These are phyloP conservation scores for Diaporthe sp. DNA, from an alignment of 2,329 filamentous ascomycete genomes.

Conservation along the genomic window DNA sequence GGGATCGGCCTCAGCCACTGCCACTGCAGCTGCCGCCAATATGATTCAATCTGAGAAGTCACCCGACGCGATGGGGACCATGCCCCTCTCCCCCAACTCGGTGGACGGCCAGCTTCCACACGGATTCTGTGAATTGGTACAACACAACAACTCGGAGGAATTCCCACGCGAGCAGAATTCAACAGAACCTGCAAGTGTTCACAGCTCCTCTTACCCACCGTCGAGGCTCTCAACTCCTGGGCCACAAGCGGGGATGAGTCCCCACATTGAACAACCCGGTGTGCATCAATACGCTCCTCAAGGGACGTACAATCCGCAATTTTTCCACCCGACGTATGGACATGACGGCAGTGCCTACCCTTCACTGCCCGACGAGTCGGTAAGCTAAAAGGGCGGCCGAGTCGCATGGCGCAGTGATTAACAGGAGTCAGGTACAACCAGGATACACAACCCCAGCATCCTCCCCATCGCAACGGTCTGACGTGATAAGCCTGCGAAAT, in stretches of 20 bases:
- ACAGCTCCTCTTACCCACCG: slow-evolving; percentile 48
- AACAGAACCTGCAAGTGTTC: slow-evolving; percentile 40
- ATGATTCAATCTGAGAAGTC: slow-evolving; percentile 29
- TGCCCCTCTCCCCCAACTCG: slow-evolving; percentile 58
- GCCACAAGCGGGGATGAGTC: slow-evolving; percentile 42
- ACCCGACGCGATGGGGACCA: slow-evolving; percentile 48
- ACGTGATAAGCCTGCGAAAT: slow-evolving; percentile 51
- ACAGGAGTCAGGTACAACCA: slow-evolving; percentile 40
- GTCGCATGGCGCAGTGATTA: neutral
- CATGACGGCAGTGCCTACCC: slow-evolving; percentile 38
- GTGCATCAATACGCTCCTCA: slow-evolving; percentile 41
- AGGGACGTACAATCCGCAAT: slow-evolving; percentile 17
- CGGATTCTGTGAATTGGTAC: slow-evolving; percentile 54
- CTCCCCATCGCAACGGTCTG: slow-evolving; percentile 54
- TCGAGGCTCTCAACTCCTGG: slow-evolving; percentile 52
- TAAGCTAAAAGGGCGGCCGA: neutral
- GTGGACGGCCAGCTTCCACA: slow-evolving; percentile 50
- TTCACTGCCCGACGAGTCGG: slow-evolving; percentile 21
- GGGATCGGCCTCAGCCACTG: slow-evolving; percentile 25
- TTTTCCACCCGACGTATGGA: slow-evolving; percentile 34
- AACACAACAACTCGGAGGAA: slow-evolving; percentile 52
- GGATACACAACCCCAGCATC: slow-evolving; percentile 62
- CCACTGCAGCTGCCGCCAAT: slow-evolving; percentile 33
- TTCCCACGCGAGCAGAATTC: slow-evolving; percentile 42
- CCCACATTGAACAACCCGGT: slow-evolving; percentile 41